A percentile compares a stretch with the other conserved stretches of the same genome.
Conservation (phyloP, 306 rosid genomes). For the Cajanus cajan region DNA sequence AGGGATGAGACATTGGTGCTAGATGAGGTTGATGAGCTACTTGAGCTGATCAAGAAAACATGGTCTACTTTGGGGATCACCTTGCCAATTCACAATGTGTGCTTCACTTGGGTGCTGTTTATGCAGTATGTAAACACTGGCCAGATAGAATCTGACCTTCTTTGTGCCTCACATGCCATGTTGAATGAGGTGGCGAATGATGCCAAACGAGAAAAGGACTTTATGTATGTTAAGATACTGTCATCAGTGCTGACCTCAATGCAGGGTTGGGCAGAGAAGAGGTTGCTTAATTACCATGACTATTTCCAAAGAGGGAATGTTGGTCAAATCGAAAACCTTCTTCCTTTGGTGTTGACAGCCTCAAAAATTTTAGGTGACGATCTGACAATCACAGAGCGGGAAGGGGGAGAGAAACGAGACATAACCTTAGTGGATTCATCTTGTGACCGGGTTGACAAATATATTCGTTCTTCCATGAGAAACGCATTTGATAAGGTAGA, state of each 20-base stretch:
- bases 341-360: conserved; percentile 64
- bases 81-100: conserved; percentile 64
- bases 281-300: conserved; percentile 74
- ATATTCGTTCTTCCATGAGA: conserved; percentile 66
- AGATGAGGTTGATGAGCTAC: conserved; percentile 86
- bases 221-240: conserved; percentile 51
- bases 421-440: conserved; percentile 50
- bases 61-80: conserved; percentile 81
- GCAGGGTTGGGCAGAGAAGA: conserved; percentile 76
- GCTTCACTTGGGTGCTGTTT: conserved; percentile 88
- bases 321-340: conserved; percentile 69
- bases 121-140: conserved; percentile 67
- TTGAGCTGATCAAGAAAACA: conserved; percentile 82
- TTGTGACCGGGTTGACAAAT: conserved; percentile 57
- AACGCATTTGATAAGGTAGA: conserved; percentile 64
- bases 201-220: conserved; percentile 61
- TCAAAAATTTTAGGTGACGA: conserved; percentile 66
- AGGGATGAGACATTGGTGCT: conserved; percentile 80
- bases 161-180: conserved; percentile 73
- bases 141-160: conserved; percentile 74
- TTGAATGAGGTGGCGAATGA: conserved; percentile 69
- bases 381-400: conserved; percentile 56
- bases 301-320: conserved; percentile 72
- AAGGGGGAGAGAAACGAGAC: conserved; percentile 38
- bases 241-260: conserved; percentile 62